phyloP scores from a whole-genome alignment of 208 protist genomes.

The Trypanosomatidae sp. region DNA sequence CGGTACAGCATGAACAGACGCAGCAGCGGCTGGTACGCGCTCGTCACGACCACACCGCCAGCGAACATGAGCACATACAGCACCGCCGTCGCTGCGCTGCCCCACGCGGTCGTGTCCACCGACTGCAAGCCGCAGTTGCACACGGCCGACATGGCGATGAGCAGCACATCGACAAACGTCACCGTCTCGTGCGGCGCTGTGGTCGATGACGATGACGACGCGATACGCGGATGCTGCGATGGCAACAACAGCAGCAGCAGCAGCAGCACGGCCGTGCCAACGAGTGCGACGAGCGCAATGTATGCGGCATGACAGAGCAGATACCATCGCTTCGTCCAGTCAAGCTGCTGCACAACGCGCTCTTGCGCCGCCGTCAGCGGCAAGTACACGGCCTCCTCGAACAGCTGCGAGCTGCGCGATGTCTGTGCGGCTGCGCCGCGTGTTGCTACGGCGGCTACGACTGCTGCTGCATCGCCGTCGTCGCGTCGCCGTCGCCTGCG shows the following conservation, averaged over 20 bases:
- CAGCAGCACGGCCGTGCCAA: slow-evolving; percentile 23
- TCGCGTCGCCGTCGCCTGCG: no score
- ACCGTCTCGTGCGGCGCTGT: slow-evolving; percentile 13
- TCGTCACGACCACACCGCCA: slow-evolving; percentile 55
- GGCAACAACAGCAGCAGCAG: no score
- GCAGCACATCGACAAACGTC: slow-evolving; percentile 27
- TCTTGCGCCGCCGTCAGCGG: slow-evolving; percentile 24
- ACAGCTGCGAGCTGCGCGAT: slow-evolving; percentile 37
- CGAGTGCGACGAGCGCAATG: slow-evolving; percentile 11
- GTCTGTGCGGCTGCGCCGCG: no score
- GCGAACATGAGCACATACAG: slow-evolving; percentile 46
- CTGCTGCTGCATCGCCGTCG: no score
- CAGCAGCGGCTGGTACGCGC: slow-evolving; percentile 41
- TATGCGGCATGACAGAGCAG: slow-evolving; percentile 39
- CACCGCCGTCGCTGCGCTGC: slow-evolving; percentile 9
- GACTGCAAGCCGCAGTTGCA: slow-evolving; percentile 68
- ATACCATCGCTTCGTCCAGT: slow-evolving; percentile 68
- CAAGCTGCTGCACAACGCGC: slow-evolving; percentile 14
- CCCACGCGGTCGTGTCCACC: slow-evolving; percentile 38
- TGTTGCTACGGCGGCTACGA: no score
- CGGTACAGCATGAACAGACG: slow-evolving; percentile 45
- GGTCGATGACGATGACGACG: slow-evolving; percentile 8
- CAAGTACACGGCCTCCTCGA: slow-evolving; percentile 26
- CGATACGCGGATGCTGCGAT: slow-evolving; percentile 45
- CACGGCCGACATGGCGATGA: slow-evolving; percentile 48